Base-by-base conservation (phyloP, 139 green algal genomes). In the Cymbomonas tetramitiformis region DNA sequence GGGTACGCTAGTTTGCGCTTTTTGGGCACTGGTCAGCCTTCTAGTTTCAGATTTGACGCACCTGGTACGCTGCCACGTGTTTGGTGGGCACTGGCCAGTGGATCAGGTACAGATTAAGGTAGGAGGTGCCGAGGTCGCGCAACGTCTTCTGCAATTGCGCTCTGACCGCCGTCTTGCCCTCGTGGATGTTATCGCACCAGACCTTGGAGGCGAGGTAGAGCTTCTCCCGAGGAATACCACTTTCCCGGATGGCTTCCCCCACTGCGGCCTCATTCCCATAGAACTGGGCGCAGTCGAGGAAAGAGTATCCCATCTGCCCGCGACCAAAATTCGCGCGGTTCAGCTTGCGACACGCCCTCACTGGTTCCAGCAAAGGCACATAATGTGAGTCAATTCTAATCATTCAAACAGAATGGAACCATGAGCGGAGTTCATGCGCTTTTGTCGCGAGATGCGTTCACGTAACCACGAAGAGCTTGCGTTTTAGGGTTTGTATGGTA, bases 281-380 rank as follows among this genome's bases (percentile, higher is more conserved):
- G 18, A 51, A 51, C 44, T 51, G 15, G n/a, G 44, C 44, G 44
- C 44, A 51, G 44, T 51, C 44, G 18, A 51, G 44, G 44, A 51
- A 51, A 10, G n/a, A 21, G 44, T 51, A 51, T 51, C 44, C 44
- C 44, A 51, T n/a, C n/a, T n/a, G n/a, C n/a, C n/a, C n/a, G n/a
- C n/a, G n/a, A n/a, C n/a, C n/a, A n/a, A n/a, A n/a, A n/a, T n/a
- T n/a, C n/a, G n/a, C n/a, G n/a, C n/a, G n/a, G n/a, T n/a, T n/a
- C n/a, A n/a, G n/a, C n/a, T n/a, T n/a, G n/a, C n/a, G n/a, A n/a
- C n/a, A n/a, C n/a, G n/a, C n/a, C n/a, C n/a, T n/a, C n/a, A n/a
- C n/a, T n/a, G n/a, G n/a, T n/a, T n/a, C n/a, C n/a, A n/a, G n/a
- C n/a, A n/a, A n/a, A n/a, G n/a, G n/a, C n/a, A n/a, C n/a, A n/a